Conservation (phyloP, 2,329 filamentous ascomycete genomes). For the Talaromyces sp. region DNA sequence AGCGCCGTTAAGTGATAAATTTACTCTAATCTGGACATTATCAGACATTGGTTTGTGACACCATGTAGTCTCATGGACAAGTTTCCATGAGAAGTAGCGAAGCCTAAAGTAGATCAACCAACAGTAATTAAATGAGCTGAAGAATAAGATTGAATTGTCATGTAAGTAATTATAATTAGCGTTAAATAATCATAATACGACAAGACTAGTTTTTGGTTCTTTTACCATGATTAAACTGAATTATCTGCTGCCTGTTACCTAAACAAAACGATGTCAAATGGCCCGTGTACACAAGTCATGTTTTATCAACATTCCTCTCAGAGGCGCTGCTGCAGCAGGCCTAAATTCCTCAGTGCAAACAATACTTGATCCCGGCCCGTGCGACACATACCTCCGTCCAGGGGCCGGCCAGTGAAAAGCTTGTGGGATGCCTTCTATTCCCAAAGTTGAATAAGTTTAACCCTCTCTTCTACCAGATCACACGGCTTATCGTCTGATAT, state of each 20-base stretch:
- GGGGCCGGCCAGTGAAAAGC: neutral
- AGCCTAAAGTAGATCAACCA: too few species aligned
- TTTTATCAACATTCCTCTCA: conserved; percentile 5
- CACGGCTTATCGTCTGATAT: neutral
- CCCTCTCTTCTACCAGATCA: neutral
- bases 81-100: too few species aligned
- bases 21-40: too few species aligned
- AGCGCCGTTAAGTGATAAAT: too few species aligned
- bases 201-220: neutral
- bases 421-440: neutral
- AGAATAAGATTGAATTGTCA: too few species aligned
- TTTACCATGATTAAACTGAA: neutral
- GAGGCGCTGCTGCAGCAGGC: neutral
- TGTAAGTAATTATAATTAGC: too few species aligned
- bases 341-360: conserved; percentile 6
- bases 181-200: too few species aligned
- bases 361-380: neutral
- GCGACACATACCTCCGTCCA: neutral
- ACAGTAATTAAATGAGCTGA: too few species aligned
- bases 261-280: too few species aligned
- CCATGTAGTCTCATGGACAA: too few species aligned
- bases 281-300: neutral
- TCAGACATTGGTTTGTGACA: too few species aligned
- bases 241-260: neutral
- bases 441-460: neutral